Conservation (phyloP, 164 flowering plant species). For the Piper longum region DNA sequence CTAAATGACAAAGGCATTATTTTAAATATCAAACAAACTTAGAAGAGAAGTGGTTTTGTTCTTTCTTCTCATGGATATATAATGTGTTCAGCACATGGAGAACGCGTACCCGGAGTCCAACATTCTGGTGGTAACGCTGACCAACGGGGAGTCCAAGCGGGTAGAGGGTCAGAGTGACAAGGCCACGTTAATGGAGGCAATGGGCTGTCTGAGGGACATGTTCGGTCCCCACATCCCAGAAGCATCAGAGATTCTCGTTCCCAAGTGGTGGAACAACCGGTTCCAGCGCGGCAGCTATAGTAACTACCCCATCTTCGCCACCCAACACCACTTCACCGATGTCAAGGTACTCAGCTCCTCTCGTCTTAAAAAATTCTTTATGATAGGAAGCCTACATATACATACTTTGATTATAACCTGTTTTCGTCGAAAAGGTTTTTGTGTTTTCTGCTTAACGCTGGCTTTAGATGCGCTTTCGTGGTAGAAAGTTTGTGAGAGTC, state of each 20-base stretch:
- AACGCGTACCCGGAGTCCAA: constrained; percentile 90
- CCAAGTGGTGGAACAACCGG: constrained; percentile 94
- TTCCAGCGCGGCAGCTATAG: constrained; percentile 97
- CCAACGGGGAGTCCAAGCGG: constrained; percentile 90
- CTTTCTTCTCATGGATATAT: neutral
- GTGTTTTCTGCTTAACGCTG: no score
- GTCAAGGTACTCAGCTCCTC: constrained; percentile 36
- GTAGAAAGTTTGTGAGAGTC: no score
- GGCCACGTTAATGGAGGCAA: constrained; percentile 66
- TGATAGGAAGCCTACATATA: no score
- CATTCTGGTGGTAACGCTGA: constrained; percentile 81
- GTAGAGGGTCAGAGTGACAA: constrained; percentile 66
- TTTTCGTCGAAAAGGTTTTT: no score
- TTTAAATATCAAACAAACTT: no score
- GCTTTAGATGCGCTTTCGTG: no score
- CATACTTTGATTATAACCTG: no score
- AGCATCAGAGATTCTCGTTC: constrained; percentile 66
- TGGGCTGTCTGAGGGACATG: constrained; percentile 75
- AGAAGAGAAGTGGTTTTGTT: neutral
- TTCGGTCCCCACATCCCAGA: constrained; percentile 72
- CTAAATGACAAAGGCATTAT: no score
- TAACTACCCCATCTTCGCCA: constrained; percentile 62
- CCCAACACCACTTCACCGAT: constrained; percentile 31
- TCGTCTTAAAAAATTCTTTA: no score
- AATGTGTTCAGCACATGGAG: constrained; percentile 73